Evolutionary conservation across 148 eudicot genomes (phyloP).

Genomic region (Chenopodium berlandieri): DNA sequence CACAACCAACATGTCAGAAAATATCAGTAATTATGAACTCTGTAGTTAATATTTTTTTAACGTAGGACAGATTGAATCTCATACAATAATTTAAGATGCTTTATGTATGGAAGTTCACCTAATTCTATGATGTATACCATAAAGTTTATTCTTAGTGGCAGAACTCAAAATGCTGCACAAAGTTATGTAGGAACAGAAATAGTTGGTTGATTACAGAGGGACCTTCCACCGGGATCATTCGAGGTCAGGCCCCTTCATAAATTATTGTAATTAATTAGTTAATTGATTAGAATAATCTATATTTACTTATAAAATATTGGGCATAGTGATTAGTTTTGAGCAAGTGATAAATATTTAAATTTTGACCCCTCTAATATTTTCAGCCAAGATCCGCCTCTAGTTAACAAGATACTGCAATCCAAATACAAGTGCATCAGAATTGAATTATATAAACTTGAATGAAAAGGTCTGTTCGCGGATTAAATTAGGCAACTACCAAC

Average conservation of each 20-base stretch:
- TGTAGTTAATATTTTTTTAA: too few relatives aligned
- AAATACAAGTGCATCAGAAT: background rate
- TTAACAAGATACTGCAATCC: background rate
- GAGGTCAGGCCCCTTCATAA: too few relatives aligned
- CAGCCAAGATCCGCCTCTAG: too few relatives aligned
- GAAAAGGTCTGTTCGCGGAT: background rate
- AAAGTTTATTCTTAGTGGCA: background rate
- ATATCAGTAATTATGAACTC: too few relatives aligned
- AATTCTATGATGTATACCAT: background rate
- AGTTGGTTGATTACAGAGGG: background rate
- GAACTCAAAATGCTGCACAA: background rate
- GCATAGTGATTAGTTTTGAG: too few relatives aligned
- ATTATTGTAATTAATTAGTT: too few relatives aligned
- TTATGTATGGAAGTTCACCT: background rate
- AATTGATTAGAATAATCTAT: too few relatives aligned
- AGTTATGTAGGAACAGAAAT: background rate
- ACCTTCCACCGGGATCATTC: too few relatives aligned
- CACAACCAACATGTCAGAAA: too few relatives aligned
- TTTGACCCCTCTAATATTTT: too few relatives aligned
- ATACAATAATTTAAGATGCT: background rate
- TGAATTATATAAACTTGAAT: background rate
- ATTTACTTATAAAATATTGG: too few relatives aligned
- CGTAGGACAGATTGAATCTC: background rate
- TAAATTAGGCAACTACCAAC: background rate
- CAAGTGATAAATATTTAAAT: too few relatives aligned